These are phyloP conservation scores for Trichophyton benhamiae DNA, from an alignment of 2,329 filamentous ascomycete species.

Conservation along the genomic window DNA sequence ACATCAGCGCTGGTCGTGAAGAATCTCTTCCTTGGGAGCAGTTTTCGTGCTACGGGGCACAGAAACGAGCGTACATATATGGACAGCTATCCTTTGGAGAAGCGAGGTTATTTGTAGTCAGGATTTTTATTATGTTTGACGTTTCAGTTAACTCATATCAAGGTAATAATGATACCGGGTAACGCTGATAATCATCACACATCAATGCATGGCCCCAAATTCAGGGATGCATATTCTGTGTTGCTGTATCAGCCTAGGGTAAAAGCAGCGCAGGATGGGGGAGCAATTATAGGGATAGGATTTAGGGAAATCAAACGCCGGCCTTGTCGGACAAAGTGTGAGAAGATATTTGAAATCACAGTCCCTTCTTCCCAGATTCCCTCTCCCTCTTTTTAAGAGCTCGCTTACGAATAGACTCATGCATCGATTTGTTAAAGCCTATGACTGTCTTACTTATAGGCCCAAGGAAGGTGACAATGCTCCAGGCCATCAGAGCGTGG, in stretches of 20 bases:
- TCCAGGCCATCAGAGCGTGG: slow-evolving; percentile 80
- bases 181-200: neutral
- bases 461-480: slow-evolving; percentile 50
- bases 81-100: neutral
- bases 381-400: slow-evolving; percentile 75
- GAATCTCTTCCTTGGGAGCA: neutral
- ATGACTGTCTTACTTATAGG: slow-evolving; percentile 47
- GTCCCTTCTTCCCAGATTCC: slow-evolving; percentile 49
- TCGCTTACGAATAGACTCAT: slow-evolving; percentile 67
- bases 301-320: neutral
- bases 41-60: neutral
- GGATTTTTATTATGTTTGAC: neutral
- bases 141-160: neutral
- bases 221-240: neutral
- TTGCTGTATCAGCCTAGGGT: neutral
- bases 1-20: neutral
- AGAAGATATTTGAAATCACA: slow-evolving; percentile 14
- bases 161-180: neutral
- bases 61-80: neutral
- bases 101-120: neutral
- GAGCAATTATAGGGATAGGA: neutral
- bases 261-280: neutral
- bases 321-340: neutral
- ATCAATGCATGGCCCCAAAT: neutral
- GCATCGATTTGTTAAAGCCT: slow-evolving; percentile 56